A percentile compares a stretch with the other conserved stretches of the same genome.
These are phyloP conservation scores for Diutina rugosa DNA, from an alignment of 1,139 yeast species.

Conservation along the genomic window DNA sequence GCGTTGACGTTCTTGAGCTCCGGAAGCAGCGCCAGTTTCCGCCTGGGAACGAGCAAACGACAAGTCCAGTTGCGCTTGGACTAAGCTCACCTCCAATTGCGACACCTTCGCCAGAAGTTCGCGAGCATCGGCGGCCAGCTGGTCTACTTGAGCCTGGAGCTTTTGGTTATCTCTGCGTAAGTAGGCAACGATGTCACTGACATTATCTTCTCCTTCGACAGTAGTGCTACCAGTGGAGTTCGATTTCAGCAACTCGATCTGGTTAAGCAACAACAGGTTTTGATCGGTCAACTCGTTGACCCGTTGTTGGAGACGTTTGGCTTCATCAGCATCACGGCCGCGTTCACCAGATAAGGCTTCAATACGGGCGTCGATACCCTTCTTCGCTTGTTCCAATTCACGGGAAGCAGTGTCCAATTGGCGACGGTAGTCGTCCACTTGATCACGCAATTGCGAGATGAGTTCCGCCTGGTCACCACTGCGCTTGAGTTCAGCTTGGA, in stretches of 20 bases:
- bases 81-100: neutral
- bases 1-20: slow-evolving; percentile 19
- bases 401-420: neutral
- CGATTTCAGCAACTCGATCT: slow-evolving; percentile 3
- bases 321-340: neutral
- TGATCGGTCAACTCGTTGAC: neutral
- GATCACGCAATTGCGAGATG: neutral
- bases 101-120: neutral
- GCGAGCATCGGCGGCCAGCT: slow-evolving; percentile 30
- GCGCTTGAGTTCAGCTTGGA: neutral
- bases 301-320: neutral
- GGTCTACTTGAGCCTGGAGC: slow-evolving; percentile 44
- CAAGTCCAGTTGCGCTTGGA: neutral
- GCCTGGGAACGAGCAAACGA: neutral
- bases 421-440: neutral
- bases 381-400: neutral
- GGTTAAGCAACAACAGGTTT: neutral
- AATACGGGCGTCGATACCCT: neutral
- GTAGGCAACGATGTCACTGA: slow-evolving; percentile 45
- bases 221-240: neutral
- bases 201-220: slow-evolving; percentile 9
- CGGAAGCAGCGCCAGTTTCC: neutral
- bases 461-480: neutral
- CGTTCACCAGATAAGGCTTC: neutral
- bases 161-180: slow-evolving; percentile 72